Conservation (phyloP, 768 basidiomycete species). For the Pisolithus orientalis region DNA sequence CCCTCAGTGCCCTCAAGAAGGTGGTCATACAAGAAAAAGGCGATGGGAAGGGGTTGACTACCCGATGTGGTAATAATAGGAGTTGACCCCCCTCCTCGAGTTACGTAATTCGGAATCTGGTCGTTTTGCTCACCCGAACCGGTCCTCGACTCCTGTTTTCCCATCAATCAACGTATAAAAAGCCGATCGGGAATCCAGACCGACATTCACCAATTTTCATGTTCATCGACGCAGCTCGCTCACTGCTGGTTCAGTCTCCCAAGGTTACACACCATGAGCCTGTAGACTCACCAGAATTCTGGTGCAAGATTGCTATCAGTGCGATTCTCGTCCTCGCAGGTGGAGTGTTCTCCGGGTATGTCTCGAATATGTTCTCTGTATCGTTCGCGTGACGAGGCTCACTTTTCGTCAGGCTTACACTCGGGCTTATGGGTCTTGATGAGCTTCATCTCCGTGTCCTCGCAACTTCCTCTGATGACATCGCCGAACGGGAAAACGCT, state of each 20-base stretch:
- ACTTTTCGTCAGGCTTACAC: slow-evolving; percentile 55
- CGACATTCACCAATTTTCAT: slow-evolving; percentile 4
- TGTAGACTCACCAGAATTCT: slow-evolving; percentile 60
- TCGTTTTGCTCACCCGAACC: neutral
- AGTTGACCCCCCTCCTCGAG: neutral
- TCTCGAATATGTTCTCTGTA: slow-evolving; percentile 1
- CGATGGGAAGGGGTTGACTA: neutral
- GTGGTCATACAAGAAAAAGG: neutral
- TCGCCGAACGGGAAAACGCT: slow-evolving; percentile 61
- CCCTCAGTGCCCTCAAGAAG: neutral
- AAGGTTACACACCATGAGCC: slow-evolving; percentile 21
- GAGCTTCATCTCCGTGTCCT: slow-evolving; percentile 87
- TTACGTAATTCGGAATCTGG: neutral
- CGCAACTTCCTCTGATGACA: slow-evolving; percentile 72
- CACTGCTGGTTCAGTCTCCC: slow-evolving; percentile 1
- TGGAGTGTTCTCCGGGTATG: slow-evolving; percentile 89
- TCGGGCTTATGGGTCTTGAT: slow-evolving; percentile 92
- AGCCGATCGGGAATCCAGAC: neutral
- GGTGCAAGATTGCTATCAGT: slow-evolving; percentile 65
- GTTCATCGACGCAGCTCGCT: slow-evolving; percentile 6
- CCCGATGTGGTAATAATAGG: neutral
- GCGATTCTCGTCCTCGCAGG: slow-evolving; percentile 70
- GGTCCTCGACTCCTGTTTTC: neutral
- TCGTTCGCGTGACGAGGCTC: neutral
- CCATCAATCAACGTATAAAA: neutral